These are phyloP conservation scores for Blastocystis sp. DNA, from an alignment of 352 stramenopile species.

Conservation along the genomic window DNA sequence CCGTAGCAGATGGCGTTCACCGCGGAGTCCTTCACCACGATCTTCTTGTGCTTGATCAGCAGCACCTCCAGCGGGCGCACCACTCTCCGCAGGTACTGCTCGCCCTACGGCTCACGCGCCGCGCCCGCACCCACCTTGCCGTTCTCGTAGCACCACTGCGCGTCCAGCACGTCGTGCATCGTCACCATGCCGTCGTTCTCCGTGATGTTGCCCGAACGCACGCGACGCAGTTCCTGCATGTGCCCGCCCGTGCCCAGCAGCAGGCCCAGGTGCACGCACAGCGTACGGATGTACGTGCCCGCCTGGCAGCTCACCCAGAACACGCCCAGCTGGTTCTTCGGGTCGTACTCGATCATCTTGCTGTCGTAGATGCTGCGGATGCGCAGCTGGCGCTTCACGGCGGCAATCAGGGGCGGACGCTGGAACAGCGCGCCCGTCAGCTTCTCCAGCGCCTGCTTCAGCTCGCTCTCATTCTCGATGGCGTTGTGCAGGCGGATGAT, in stretches of 20 bases:
- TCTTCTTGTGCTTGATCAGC: conserved; percentile 95
- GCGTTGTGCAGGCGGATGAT: conserved; percentile 93
- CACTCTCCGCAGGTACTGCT: conserved; percentile 94
- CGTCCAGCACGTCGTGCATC: conserved; percentile 99
- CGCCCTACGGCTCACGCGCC: conserved; percentile 77
- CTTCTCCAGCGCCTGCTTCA: conserved; percentile 93
- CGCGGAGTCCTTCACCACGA: conserved; percentile 98
- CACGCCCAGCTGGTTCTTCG: conserved; percentile 92
- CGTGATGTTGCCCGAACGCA: conserved; percentile 89
- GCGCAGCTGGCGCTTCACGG: conserved; percentile 97
- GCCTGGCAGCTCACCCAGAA: conserved; percentile 86
- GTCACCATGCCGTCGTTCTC: conserved; percentile 95
- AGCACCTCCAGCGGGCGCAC: conserved; percentile 96
- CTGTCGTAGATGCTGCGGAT: conserved; percentile 99
- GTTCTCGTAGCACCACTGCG: conserved; percentile 96
- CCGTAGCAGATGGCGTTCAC: conserved; percentile 99
- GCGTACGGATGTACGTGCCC: conserved; percentile 98
- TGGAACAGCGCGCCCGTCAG: conserved; percentile 99
- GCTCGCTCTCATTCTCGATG: conserved; percentile 84
- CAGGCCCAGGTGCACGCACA: conserved; percentile 97
- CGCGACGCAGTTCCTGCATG: conserved; percentile 98
- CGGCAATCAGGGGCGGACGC: conserved; percentile 95
- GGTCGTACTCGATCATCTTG: conserved; percentile 97
- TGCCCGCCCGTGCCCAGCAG: conserved; percentile 93
- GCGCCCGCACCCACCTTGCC: conserved; percentile 78